Base-by-base conservation (phyloP, 169 alveolate species). In the Plasmodium reichenowi region DNA sequence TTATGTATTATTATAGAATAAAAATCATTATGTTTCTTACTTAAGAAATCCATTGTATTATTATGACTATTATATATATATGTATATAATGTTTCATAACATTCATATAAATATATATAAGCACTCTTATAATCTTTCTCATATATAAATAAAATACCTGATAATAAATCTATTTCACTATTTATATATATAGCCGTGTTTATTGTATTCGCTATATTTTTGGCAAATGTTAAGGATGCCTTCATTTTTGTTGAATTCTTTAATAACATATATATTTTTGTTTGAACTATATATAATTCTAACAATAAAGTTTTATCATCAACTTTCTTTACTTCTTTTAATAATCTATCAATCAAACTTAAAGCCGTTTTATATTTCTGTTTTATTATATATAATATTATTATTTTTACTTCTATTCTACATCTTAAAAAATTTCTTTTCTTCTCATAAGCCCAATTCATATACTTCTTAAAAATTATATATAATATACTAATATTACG, bases 41-140 rank as follows among this genome's bases (percentile, higher is more conserved):
- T 92, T 48, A 94, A 72, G 76, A 92, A 88, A 62, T 94, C 95
- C 26, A 88, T 88, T 24, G 94, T 70, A 29, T 88, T 88, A 54
- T 93, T 94, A 80, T 92, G 91, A 38, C 95, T 88, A 67, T 92
- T 89, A 63, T 94, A 89, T 54, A 94, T 86, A 56, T 94, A 95
- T 76, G 97, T 95, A 88, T 97, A 97, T 88, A 95, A 97, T 3
- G 98, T 99, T 88, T 98, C 99, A 88, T 96, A 98, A 32, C 98
- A 97, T 92, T 98, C 99, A 88, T 94, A 98, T 94, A 98, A 96
- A 89, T 98, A 98, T 15, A 99, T 97, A 89, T 96, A 98, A 6
- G 99, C 98, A 45, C 99, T 96, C 67, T 95, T 94, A 91, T 96
- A 98, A 91, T 98, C 99, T 80, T 93, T 93, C 67, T 95, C 97